Conservation (phyloP, 345 rosid species). For the Isatis tinctoria region DNA sequence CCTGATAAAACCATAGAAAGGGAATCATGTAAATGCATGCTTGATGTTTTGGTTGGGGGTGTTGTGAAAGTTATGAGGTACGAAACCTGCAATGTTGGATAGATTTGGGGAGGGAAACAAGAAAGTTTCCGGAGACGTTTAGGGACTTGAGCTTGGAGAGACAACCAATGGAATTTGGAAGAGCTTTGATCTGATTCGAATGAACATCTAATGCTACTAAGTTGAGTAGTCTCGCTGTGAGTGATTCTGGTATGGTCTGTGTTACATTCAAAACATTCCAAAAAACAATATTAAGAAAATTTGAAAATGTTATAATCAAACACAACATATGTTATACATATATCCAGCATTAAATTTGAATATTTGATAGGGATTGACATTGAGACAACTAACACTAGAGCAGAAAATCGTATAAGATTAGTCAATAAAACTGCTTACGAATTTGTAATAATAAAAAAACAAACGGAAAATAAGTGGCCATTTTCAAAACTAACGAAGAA, state of each 20-base stretch:
- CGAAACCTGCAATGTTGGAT: slow-evolving; percentile 83
- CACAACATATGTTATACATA: too few relatives aligned
- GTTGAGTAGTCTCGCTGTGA: slow-evolving; percentile 75
- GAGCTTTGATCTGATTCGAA: slow-evolving; percentile 70
- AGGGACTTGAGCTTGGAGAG: slow-evolving; percentile 75
- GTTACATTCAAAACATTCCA: neutral
- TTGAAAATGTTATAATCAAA: too few relatives aligned
- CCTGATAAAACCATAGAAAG: slow-evolving; percentile 33
- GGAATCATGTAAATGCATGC: neutral
- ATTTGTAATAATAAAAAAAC: neutral
- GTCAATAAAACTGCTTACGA: too few relatives aligned
- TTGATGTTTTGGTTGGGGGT: neutral
- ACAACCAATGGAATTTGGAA: slow-evolving; percentile 85
- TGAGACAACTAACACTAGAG: too few relatives aligned
- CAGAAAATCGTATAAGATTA: too few relatives aligned
- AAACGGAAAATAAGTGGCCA: too few relatives aligned
- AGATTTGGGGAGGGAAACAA: slow-evolving; percentile 58
- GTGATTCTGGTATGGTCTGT: slow-evolving; percentile 81
- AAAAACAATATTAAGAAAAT: neutral
- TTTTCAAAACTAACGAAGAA: too few relatives aligned
- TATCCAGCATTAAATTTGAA: too few relatives aligned
- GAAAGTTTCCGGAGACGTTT: slow-evolving; percentile 75
- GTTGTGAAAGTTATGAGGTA: neutral
- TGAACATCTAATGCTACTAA: slow-evolving; percentile 69
- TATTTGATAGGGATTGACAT: too few relatives aligned